These are phyloP conservation scores for Maudiozyma humilis DNA, from an alignment of 1,139 yeast genomes.

Conservation along the genomic window DNA sequence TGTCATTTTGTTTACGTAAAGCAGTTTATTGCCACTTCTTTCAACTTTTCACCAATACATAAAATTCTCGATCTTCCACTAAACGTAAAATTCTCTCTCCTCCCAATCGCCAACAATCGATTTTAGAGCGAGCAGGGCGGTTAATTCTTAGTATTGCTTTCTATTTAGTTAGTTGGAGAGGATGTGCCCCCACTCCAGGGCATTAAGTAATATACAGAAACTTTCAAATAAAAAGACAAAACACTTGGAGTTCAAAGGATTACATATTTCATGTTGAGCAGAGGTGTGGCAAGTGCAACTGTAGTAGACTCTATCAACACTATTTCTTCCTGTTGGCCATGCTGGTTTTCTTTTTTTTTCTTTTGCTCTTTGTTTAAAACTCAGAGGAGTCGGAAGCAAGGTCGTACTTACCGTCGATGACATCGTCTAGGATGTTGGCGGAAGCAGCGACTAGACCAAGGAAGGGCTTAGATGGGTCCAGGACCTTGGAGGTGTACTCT, in stretches of 20 bases:
- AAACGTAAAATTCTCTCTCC: neutral
- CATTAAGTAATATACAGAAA: neutral
- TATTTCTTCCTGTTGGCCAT: too few species aligned
- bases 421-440: conserved; percentile 15
- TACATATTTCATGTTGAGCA: too few species aligned
- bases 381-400: conserved; percentile 8
- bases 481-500: conserved; percentile 89
- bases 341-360: neutral
- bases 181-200: neutral
- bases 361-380: conserved; percentile 1
- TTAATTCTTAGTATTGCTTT: neutral
- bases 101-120: too few species aligned
- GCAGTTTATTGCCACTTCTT: neutral
- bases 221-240: neutral
- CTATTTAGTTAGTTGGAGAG: neutral
- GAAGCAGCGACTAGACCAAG: conserved; percentile 88
- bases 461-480: conserved; percentile 94
- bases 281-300: too few species aligned
- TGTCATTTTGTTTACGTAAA: neutral
- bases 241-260: neutral
- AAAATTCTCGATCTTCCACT: neutral
- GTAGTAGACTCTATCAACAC: too few species aligned
- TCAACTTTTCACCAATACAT: neutral
- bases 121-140: neutral
- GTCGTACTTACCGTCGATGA: conserved; percentile 14